Conservation (phyloP, 768 basidiomycete species). For the Sutorius australiensis region DNA sequence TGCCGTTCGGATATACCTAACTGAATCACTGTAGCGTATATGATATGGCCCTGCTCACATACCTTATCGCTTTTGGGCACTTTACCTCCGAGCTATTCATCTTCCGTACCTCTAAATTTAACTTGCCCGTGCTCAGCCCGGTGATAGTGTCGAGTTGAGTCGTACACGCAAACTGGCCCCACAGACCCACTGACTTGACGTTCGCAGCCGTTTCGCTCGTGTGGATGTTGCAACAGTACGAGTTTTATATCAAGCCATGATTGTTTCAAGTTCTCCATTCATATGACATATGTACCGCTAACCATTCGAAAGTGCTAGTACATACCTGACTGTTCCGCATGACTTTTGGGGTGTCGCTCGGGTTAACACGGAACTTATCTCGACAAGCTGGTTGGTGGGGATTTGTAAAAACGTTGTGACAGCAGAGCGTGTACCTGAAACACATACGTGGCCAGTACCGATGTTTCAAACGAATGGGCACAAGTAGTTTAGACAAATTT, state of each 20-base stretch:
- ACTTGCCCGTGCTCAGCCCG: slow-evolving; percentile 61
- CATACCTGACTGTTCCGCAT: not conserved
- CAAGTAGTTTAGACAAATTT: not conserved
- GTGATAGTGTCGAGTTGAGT: slow-evolving; percentile 78
- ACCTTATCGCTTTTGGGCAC: slow-evolving; percentile 87
- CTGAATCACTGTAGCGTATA: slow-evolving; percentile 60
- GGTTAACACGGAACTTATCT: slow-evolving; percentile 7
- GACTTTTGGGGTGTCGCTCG: slow-evolving; percentile 1
- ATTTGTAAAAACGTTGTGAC: not conserved
- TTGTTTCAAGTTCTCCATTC: not conserved
- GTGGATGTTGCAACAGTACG: slow-evolving; percentile 86
- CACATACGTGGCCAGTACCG: not conserved
- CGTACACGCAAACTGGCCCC: slow-evolving; percentile 29
- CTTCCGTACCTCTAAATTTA: slow-evolving; percentile 69
- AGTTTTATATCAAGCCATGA: slow-evolving; percentile 61
- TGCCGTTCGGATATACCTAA: not conserved
- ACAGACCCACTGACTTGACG: slow-evolving; percentile 8
- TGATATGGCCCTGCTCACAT: slow-evolving; percentile 83
- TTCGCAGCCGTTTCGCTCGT: slow-evolving; percentile 58
- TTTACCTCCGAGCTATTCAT: slow-evolving; percentile 84
- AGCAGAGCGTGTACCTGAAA: slow-evolving; percentile 11
- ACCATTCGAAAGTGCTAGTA: not conserved
- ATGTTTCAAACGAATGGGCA: too few species aligned
- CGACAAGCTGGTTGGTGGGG: not conserved
- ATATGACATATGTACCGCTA: not conserved